Base-by-base conservation (phyloP, 345 rosid genomes). In the Nasturtium officinale region DNA sequence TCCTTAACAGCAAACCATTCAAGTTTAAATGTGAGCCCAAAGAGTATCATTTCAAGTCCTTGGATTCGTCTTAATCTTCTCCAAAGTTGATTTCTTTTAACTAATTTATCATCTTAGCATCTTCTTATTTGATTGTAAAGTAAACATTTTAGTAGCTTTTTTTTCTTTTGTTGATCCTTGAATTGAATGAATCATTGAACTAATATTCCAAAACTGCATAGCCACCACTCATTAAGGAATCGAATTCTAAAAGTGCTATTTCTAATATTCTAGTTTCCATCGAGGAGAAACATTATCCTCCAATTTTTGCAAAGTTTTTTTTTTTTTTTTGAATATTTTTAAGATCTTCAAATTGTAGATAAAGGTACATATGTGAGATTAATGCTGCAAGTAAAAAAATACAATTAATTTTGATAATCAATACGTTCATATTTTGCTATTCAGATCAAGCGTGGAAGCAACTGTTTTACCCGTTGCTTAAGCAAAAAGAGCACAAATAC, bases 371-470 rank as follows among this genome's bases (percentile, higher is more conserved):
- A 57, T 7, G 25, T 2, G 25, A 23, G 1, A 33, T 12, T 32
- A 18, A 15, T 13, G 13, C n/a, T 42, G 0, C 13, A 35, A 20
- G 5, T n/a, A 0, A 43, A 17, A 17, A 42, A 0, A 13, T 42
- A 42, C 17, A 38, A 29, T 26, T 28, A 17, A 17, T 46, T 11
- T n/a, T 46, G 38, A 46, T 42, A 5, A 5, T 5, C 17, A 13
- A 15, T 42, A 7, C 46, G 45, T 40, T 28, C 32, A 38, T 18
- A 23, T 38, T 60, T 21, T 55, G 47, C 16, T 32, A 16, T 33
- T 35, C 37, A 48, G 9, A 12, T 38, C 54, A 72, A 64, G 65
- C 56, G 23, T 64, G 65, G 40, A 63, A 65, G 50, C 30, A 64
- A 28, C 47, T 46, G 48, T 45, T 33, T 65, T 21, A 55, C 48